Conservation (phyloP, 495 filamentous ascomycete species). For the Penicillium canescens region DNA sequence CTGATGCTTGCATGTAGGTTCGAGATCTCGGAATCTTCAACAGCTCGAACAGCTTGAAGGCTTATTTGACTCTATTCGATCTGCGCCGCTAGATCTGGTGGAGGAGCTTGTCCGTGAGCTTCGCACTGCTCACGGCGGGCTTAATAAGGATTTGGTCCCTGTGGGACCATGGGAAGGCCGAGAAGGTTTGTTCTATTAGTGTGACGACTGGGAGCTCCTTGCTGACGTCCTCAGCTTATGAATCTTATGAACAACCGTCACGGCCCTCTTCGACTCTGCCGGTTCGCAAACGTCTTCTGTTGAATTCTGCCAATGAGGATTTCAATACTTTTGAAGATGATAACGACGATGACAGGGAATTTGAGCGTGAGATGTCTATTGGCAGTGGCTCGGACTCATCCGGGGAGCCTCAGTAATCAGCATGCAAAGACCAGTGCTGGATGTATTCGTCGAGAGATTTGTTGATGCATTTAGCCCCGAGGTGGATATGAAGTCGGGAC, state of each 20-base stretch:
- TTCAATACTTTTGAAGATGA: constrained; percentile 13
- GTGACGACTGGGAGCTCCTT: neutral
- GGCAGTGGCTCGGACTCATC: constrained; percentile 27
- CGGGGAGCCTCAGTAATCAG: constrained; percentile 24
- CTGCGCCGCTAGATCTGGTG: constrained; percentile 34
- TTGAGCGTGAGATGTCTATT: constrained; percentile 11
- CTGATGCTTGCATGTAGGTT: constrained; percentile 17
- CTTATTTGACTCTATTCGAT: constrained; percentile 43
- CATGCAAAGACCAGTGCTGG: constrained; percentile 31
- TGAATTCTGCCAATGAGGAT: neutral
- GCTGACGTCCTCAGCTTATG: constrained; percentile 17
- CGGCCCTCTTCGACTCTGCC: constrained; percentile 12
- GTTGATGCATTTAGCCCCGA: constrained; percentile 48
- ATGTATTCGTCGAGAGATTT: constrained; percentile 46
- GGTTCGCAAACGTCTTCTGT: constrained; percentile 3
- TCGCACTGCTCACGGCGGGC: constrained; percentile 23
- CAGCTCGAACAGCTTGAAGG: constrained; percentile 37
- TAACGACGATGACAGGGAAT: constrained; percentile 16
- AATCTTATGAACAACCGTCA: constrained; percentile 10
- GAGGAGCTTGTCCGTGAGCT: constrained; percentile 38
- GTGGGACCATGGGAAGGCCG: constrained; percentile 33
- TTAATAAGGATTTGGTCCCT: constrained; percentile 18
- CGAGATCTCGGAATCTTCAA: constrained; percentile 18
- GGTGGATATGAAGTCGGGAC: constrained; percentile 39
- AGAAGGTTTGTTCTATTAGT: constrained; percentile 24